phyloP scores from a whole-genome alignment of 2,329 filamentous ascomycete species.

The Paecilomyces niveus region DNA sequence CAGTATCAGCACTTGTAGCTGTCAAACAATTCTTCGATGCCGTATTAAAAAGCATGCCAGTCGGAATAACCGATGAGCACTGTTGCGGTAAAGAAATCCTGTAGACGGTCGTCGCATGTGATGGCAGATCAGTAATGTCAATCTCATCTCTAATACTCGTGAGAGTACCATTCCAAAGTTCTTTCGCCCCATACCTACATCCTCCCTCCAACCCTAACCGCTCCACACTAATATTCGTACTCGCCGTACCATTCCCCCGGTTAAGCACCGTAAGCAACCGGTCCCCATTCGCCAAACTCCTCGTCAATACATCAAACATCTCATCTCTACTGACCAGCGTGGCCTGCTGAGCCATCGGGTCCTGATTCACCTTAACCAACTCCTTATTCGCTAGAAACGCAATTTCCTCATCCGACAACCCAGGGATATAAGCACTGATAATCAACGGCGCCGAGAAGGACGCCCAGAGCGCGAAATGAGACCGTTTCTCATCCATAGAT shows the following conservation, averaged over 20 bases:
- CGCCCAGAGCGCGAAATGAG: constrained; percentile 47
- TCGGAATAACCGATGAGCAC: constrained; percentile 29
- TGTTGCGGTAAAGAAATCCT: constrained; percentile 30
- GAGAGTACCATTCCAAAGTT: constrained; percentile 38
- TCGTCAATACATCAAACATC: constrained; percentile 41
- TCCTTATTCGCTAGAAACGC: constrained; percentile 34
- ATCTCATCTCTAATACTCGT: constrained; percentile 15
- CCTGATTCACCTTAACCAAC: constrained; percentile 39
- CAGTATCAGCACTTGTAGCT: constrained; percentile 15
- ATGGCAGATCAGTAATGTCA: constrained; percentile 20
- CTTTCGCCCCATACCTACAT: constrained; percentile 27
- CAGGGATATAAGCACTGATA: constrained; percentile 40
- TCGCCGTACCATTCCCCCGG: constrained; percentile 23
- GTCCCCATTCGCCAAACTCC: constrained; percentile 41
- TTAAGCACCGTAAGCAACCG: constrained; percentile 44
- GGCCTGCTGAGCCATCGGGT: constrained; percentile 37
- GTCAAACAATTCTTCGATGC: constrained; percentile 39
- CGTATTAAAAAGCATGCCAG: constrained; percentile 46
- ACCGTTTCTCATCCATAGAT: constrained; percentile 36
- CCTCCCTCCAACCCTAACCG: constrained; percentile 29
- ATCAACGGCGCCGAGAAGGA: constrained; percentile 44
- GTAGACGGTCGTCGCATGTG: constrained; percentile 38
- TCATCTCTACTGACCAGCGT: constrained; percentile 41
- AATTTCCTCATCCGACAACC: constrained; percentile 25
- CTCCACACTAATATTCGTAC: constrained; percentile 25